Evolutionary conservation across 139 green algal genomes (phyloP).

Genomic region (Mesotaenium endlicherianum): DNA sequence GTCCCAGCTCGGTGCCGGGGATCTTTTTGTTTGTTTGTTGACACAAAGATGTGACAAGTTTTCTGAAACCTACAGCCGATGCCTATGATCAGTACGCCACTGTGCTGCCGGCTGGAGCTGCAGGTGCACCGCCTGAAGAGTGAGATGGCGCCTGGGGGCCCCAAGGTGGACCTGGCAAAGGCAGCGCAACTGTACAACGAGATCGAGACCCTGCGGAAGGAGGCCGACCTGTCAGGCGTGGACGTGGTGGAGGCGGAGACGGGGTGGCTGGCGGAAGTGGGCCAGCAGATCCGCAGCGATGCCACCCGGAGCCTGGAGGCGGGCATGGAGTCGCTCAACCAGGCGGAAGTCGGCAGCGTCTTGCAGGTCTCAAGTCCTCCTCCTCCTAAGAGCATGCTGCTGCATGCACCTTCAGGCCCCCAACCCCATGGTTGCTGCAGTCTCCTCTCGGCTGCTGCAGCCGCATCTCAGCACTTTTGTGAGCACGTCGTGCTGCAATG

Average conservation of each 20-base stretch:
- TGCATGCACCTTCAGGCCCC: too few species aligned
- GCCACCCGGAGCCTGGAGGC: constrained; percentile 43
- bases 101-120: too few species aligned
- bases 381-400: too few species aligned
- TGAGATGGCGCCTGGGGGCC: background rate
- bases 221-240: constrained; percentile 48
- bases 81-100: too few species aligned
- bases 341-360: constrained; percentile 52
- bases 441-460: too few species aligned
- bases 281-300: constrained; percentile 38
- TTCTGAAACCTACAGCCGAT: too few species aligned
- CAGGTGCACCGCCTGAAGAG: constrained; percentile 19
- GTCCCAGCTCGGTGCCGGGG: too few species aligned
- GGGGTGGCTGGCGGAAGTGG: constrained; percentile 37
- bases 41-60: too few species aligned
- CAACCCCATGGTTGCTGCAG: too few species aligned
- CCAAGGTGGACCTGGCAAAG: constrained; percentile 41
- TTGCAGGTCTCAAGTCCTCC: constrained; percentile 51
- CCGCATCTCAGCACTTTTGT: too few species aligned
- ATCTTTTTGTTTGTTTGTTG: too few species aligned
- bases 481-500: too few species aligned
- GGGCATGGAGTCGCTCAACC: constrained; percentile 44
- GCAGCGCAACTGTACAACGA: constrained; percentile 49
- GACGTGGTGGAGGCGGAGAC: constrained; percentile 47
- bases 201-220: constrained; percentile 23